A percentile compares a stretch with the other conserved stretches of the same genome.
Evolutionary conservation across 352 stramenopile genomes (phyloP).

Genomic region (Phytophthora kernoviae): DNA sequence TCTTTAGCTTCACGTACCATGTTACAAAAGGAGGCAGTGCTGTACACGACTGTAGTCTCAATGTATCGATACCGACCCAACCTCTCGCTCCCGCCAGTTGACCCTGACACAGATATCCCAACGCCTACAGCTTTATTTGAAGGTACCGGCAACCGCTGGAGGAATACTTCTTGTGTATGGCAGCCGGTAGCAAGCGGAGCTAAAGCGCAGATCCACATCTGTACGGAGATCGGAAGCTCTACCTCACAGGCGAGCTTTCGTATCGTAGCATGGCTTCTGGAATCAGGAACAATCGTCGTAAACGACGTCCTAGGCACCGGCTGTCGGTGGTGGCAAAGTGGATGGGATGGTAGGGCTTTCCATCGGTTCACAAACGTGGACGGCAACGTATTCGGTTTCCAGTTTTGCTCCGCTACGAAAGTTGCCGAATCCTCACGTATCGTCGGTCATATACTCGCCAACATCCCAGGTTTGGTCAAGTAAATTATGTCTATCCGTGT

Average conservation of each 20-base stretch:
- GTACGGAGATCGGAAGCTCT: conserved; percentile 46
- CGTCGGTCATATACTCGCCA: conserved; percentile 46
- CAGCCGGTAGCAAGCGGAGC: conserved; percentile 43
- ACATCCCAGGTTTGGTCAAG: conserved; percentile 37
- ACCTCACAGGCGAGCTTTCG: conserved; percentile 43
- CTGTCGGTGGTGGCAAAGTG: conserved; percentile 46
- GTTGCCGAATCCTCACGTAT: conserved; percentile 57
- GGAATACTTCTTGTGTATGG: conserved; percentile 27
- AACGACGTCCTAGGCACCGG: conserved; percentile 46
- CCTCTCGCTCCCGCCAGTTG: neutral
- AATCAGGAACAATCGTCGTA: conserved; percentile 58
- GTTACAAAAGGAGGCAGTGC: conserved; percentile 28
- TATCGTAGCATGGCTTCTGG: conserved; percentile 61
- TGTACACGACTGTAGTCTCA: conserved; percentile 30
- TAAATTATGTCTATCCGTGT: neutral
- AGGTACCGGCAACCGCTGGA: too few relatives aligned
- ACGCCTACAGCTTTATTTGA: conserved; percentile 5
- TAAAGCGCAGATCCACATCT: conserved; percentile 62
- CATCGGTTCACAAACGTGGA: conserved; percentile 47
- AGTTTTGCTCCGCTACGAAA: conserved; percentile 47
- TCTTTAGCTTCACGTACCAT: conserved; percentile 6
- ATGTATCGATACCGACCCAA: conserved; percentile 21
- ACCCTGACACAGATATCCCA: conserved; percentile 1
- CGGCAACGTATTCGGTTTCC: conserved; percentile 50
- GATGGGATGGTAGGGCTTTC: conserved; percentile 34